Conservation (phyloP, 192 early-diverging fungal genomes). For the Kappamyces sp. region DNA sequence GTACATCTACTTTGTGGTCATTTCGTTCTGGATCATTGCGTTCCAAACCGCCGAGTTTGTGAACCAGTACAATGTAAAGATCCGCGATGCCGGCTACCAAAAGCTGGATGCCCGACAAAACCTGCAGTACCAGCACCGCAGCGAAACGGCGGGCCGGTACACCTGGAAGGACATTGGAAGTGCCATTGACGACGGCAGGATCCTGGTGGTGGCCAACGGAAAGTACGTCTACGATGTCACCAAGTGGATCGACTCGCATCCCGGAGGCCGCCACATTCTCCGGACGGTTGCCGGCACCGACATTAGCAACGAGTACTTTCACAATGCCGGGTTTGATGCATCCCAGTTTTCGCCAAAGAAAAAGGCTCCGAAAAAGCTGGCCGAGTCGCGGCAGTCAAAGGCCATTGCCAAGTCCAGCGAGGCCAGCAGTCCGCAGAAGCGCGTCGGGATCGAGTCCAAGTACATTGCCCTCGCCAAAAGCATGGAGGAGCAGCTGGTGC, state of each 20-base stretch:
- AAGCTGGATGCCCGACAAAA: not conserved
- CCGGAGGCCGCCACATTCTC: conserved; percentile 23
- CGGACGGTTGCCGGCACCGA: conserved; percentile 22
- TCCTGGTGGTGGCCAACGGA: conserved; percentile 26
- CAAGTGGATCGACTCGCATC: conserved; percentile 27
- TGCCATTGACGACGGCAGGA: conserved; percentile 13
- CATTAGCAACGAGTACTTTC: conserved; percentile 28
- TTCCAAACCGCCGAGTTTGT: conserved; percentile 25
- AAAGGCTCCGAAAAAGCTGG: not conserved
- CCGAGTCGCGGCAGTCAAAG: not conserved
- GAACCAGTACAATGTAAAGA: not conserved
- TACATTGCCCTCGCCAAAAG: not conserved
- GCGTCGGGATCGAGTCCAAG: not conserved
- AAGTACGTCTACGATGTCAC: conserved; percentile 25
- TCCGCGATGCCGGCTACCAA: not conserved
- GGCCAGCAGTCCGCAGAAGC: not conserved
- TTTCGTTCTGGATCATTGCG: conserved; percentile 19
- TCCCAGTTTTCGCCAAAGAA: conserved; percentile 10
- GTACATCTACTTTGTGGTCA: conserved; percentile 28
- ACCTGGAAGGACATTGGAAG: conserved; percentile 23
- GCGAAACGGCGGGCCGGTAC: not conserved
- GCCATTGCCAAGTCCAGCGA: not conserved
- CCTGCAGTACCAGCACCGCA: not conserved
- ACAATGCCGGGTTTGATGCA: conserved; percentile 30
- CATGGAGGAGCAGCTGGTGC: too few relatives aligned